These are phyloP conservation scores for Monilinia vaccinii-corymbosi DNA, from an alignment of 2,329 filamentous ascomycete species.

Conservation along the genomic window DNA sequence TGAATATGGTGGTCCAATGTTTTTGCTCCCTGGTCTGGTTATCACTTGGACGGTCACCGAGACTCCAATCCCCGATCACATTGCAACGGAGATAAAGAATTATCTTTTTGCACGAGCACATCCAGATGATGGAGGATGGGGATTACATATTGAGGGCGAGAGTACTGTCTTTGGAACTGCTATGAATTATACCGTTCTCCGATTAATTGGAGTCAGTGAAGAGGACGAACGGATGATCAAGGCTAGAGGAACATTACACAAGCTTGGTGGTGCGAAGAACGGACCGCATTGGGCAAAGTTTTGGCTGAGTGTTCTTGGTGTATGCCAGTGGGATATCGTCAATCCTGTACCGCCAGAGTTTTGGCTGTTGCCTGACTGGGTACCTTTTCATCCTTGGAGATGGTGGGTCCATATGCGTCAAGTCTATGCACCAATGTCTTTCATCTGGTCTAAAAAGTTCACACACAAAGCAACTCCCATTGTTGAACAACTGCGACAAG, in stretches of 20 bases:
- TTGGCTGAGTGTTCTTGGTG: slow-evolving; percentile 78
- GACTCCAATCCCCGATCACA: slow-evolving; percentile 71
- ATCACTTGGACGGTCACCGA: slow-evolving; percentile 83
- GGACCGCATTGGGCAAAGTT: slow-evolving; percentile 96
- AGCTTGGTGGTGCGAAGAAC: slow-evolving; percentile 74
- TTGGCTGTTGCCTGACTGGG: slow-evolving; percentile 88
- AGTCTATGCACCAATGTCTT: slow-evolving; percentile 91
- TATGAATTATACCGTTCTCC: slow-evolving; percentile 77
- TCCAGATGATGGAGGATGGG: slow-evolving; percentile 91
- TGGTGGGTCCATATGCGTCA: slow-evolving; percentile 99
- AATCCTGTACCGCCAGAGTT: slow-evolving; percentile 91
- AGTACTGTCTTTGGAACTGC: slow-evolving; percentile 84
- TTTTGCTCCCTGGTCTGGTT: slow-evolving; percentile 77
- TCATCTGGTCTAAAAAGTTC: slow-evolving; percentile 78
- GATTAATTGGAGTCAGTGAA: slow-evolving; percentile 72
- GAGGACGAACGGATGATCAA: slow-evolving; percentile 81
- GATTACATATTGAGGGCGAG: slow-evolving; percentile 87
- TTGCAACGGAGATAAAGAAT: slow-evolving; percentile 81
- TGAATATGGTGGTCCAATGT: slow-evolving; percentile 97
- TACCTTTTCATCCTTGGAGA: slow-evolving; percentile 80
- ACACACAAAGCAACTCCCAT: slow-evolving; percentile 66
- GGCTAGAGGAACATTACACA: slow-evolving; percentile 73
- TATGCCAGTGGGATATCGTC: slow-evolving; percentile 83
- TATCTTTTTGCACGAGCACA: slow-evolving; percentile 77
- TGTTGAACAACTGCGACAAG: slow-evolving; percentile 63